Percentiles rank a stretch among this genome's conserved stretches.
These are phyloP conservation scores for Pseudocercospora crystallina DNA, from an alignment of 2,329 filamentous ascomycete genomes.

Conservation along the genomic window DNA sequence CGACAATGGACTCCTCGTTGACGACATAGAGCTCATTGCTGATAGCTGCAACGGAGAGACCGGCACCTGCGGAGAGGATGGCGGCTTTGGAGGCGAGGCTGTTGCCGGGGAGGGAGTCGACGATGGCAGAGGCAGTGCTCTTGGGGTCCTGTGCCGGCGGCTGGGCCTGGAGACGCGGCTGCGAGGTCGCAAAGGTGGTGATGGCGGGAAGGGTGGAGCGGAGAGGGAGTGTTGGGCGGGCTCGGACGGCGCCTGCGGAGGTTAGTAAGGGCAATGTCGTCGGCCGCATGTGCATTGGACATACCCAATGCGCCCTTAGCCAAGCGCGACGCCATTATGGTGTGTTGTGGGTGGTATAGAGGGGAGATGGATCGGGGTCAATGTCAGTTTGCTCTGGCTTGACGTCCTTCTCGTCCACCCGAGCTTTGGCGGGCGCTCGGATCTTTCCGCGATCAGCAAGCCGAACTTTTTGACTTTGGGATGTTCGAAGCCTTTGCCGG, in stretches of 20 bases:
- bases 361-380: slow-evolving; percentile 28
- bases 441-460: background rate
- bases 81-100: slow-evolving; percentile 93
- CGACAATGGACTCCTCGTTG: slow-evolving; percentile 97
- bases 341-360: slow-evolving; percentile 49
- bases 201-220: slow-evolving; percentile 74
- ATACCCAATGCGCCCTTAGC: slow-evolving; percentile 92
- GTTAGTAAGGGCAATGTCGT: slow-evolving; percentile 30
- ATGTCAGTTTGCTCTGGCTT: slow-evolving; percentile 6
- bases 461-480: slow-evolving; percentile 11
- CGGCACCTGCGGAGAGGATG: slow-evolving; percentile 89
- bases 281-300: slow-evolving; percentile 41
- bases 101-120: slow-evolving; percentile 90
- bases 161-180: slow-evolving; percentile 51
- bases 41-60: slow-evolving; percentile 88
- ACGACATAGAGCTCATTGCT: slow-evolving; percentile 99
- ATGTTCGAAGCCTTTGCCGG: slow-evolving; percentile 27
- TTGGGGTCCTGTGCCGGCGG: slow-evolving; percentile 86
- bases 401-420: slow-evolving; percentile 4
- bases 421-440: background rate
- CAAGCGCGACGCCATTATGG: slow-evolving; percentile 94
- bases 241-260: slow-evolving; percentile 68
- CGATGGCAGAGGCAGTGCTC: slow-evolving; percentile 93
- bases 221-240: slow-evolving; percentile 73
- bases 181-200: slow-evolving; percentile 65